A percentile compares a stretch with the other conserved stretches of the same genome.
Evolutionary conservation across 1,139 yeast genomes (phyloP).

Genomic region (Geotrichum europaeum): DNA sequence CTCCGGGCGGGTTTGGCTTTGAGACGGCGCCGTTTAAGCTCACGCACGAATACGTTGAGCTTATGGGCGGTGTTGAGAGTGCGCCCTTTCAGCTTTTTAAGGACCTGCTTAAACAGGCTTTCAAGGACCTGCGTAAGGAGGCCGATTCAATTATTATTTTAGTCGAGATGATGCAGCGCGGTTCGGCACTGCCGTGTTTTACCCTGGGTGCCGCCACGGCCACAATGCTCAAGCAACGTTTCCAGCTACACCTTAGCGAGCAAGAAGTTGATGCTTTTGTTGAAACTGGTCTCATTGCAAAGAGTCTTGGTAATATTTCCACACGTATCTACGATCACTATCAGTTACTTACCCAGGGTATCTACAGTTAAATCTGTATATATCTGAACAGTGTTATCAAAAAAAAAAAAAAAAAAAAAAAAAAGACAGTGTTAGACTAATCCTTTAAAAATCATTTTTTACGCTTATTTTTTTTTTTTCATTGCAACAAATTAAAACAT

Average conservation of each 20-base stretch:
- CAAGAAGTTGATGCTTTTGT: slow-evolving; percentile 72
- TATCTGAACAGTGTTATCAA: too few species aligned
- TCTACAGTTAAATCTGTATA: slow-evolving; percentile 61
- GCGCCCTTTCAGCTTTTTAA: slow-evolving; percentile 54
- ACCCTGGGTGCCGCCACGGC: slow-evolving; percentile 81
- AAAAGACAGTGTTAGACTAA: too few species aligned
- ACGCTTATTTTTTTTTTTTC: too few species aligned
- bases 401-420: too few species aligned
- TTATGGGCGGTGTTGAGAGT: slow-evolving; percentile 72
- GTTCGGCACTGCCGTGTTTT: slow-evolving; percentile 85
- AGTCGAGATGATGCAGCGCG: slow-evolving; percentile 91
- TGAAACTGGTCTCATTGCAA: slow-evolving; percentile 64
- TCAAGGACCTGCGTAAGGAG: slow-evolving; percentile 61
- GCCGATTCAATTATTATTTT: slow-evolving; percentile 68
- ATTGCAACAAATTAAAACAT: too few species aligned
- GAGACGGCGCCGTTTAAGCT: slow-evolving; percentile 96
- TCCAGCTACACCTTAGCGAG: slow-evolving; percentile 69
- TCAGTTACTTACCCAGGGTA: slow-evolving; percentile 91
- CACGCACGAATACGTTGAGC: slow-evolving; percentile 78
- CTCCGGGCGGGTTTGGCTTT: slow-evolving; percentile 94
- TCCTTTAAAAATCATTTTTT: too few species aligned
- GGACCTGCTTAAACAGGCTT: slow-evolving; percentile 60
- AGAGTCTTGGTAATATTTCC: slow-evolving; percentile 81
- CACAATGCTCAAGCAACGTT: slow-evolving; percentile 66
- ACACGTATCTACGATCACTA: slow-evolving; percentile 91